phyloP scores from a whole-genome alignment of 352 stramenopile genomes.

The Phytophthora hybrid region DNA sequence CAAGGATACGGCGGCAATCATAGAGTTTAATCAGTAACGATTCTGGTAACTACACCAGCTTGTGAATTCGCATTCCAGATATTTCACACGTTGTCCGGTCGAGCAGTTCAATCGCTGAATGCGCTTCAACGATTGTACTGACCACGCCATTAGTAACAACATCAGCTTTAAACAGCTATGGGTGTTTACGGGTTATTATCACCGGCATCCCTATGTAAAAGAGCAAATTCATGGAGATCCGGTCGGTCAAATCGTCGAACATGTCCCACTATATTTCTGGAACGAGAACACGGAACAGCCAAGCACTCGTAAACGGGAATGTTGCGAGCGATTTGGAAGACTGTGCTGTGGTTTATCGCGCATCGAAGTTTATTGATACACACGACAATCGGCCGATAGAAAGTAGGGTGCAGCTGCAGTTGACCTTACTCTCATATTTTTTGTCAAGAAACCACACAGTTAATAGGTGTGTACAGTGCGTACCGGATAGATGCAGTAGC shows the following conservation, averaged over 20 bases:
- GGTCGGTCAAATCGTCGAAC: constrained; percentile 19
- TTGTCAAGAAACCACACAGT: constrained; percentile 18
- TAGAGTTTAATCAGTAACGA: constrained; percentile 19
- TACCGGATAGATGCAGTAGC: too few relatives aligned
- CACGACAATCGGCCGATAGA: constrained; percentile 22
- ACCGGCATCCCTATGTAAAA: constrained; percentile 22
- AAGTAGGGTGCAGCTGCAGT: background rate
- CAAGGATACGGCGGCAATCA: background rate
- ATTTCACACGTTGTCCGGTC: background rate
- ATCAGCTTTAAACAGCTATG: background rate
- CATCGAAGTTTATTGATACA: constrained; percentile 27
- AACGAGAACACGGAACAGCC: background rate
- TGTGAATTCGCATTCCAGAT: background rate
- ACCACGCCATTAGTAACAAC: constrained; percentile 24
- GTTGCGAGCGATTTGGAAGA: background rate
- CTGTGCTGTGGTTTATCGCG: constrained; percentile 22
- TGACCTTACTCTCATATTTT: constrained; percentile 13
- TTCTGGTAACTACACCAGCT: constrained; percentile 3
- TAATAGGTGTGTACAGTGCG: constrained; percentile 20
- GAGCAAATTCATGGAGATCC: background rate
- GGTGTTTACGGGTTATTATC: constrained; percentile 23
- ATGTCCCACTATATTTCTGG: background rate
- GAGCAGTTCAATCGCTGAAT: background rate
- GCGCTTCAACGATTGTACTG: constrained; percentile 16
- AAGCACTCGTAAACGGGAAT: constrained; percentile 8